A percentile compares a stretch with the other conserved stretches of the same genome.
These are phyloP conservation scores for Lomentospora prolificans DNA, from an alignment of 2,329 filamentous ascomycete genomes.

Conservation along the genomic window DNA sequence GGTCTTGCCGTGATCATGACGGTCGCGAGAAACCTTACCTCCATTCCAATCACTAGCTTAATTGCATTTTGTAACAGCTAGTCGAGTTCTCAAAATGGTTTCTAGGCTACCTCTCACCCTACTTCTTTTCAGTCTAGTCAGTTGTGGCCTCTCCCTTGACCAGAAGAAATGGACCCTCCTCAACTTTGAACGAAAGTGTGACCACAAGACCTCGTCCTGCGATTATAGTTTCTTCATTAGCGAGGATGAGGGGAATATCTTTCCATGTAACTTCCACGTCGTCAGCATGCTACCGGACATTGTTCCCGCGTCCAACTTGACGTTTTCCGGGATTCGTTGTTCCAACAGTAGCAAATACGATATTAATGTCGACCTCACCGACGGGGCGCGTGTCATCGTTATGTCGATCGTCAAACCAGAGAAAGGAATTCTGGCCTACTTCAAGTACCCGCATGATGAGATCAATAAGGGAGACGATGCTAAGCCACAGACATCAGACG, in stretches of 20 bases:
- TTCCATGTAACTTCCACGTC: conserved; percentile 9
- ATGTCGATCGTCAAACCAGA: background rate
- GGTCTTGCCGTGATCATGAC: no score
- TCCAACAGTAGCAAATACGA: background rate
- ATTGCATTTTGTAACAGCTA: no score
- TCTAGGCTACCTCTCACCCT: background rate
- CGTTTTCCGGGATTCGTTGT: background rate
- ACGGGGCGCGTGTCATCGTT: background rate
- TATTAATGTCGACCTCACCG: background rate
- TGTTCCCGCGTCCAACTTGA: background rate
- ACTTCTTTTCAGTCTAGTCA: background rate
- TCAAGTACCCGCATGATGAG: background rate
- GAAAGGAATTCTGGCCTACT: background rate
- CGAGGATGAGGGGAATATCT: background rate
- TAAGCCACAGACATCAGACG: background rate
- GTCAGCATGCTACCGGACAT: background rate
- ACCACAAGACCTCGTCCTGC: conserved; percentile 1
- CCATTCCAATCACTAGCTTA: no score
- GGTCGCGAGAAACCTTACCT: no score
- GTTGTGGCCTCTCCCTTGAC: background rate
- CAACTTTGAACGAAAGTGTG: conserved; percentile 5
- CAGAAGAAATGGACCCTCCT: conserved; percentile 8
- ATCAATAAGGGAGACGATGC: background rate
- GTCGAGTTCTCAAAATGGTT: background rate
- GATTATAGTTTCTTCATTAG: conserved; percentile 10